Conservation (phyloP, 2,329 filamentous ascomycete species). For the Ceratocystis cacaofunesta region DNA sequence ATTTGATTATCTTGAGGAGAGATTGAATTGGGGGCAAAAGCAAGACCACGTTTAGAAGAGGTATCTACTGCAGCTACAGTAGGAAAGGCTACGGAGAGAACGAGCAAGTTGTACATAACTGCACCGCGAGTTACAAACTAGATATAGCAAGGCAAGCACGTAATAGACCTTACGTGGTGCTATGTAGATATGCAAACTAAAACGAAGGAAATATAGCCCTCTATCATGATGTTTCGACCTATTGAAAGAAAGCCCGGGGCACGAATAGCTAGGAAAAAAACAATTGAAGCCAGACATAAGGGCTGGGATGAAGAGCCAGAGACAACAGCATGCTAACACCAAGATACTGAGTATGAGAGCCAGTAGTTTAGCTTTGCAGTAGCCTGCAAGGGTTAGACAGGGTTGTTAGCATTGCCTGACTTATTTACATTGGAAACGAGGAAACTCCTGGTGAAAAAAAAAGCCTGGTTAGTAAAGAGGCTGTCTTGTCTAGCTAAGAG, state of each 20-base stretch:
- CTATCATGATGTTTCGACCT: not conserved
- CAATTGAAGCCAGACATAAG: not conserved
- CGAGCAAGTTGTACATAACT: not conserved
- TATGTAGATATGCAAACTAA: not conserved
- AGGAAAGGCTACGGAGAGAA: not conserved
- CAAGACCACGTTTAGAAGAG: constrained; percentile 55
- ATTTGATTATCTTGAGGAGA: constrained; percentile 47
- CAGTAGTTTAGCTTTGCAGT: not conserved
- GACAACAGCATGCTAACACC: not conserved
- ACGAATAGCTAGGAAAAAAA: not conserved
- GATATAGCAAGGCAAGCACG: not conserved
- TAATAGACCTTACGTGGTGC: not conserved
- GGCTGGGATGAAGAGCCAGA: not conserved
- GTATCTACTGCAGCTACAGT: constrained; percentile 22
- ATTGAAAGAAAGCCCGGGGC: not conserved
- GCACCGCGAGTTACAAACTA: no score
- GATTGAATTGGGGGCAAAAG: constrained; percentile 44
- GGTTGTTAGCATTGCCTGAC: not conserved
- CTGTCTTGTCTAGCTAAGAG: not conserved
- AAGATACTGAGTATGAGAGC: no score
- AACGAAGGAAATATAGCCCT: not conserved
- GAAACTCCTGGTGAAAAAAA: not conserved
- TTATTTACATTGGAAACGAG: not conserved
- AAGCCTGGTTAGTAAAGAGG: not conserved
- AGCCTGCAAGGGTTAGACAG: not conserved